A percentile compares a stretch with the other conserved stretches of the same genome.
These are phyloP conservation scores for Boletus coccyginus DNA, from an alignment of 768 basidiomycete species.

Conservation along the genomic window DNA sequence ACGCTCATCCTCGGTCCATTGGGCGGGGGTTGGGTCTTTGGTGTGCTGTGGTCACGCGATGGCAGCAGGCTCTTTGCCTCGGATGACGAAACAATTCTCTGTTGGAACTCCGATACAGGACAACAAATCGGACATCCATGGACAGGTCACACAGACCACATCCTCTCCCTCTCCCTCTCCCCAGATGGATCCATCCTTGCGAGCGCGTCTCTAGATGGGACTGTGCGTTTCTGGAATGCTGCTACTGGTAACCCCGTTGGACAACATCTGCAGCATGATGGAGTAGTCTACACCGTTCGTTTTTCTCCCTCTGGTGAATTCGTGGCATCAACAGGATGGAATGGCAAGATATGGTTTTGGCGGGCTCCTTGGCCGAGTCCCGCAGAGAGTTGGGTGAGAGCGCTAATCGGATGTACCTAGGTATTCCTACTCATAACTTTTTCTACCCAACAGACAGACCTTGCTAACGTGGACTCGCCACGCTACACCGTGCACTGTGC, in stretches of 20 bases:
- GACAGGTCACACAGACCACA: conserved; percentile 10
- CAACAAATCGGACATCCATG: conserved; percentile 2
- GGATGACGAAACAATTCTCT: not conserved
- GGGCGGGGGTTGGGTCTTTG: not conserved
- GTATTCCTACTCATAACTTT: not conserved
- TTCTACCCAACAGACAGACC: not conserved
- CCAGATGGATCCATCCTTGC: conserved; percentile 8
- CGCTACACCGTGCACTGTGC: not conserved
- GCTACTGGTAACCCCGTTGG: not conserved
- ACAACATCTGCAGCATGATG: not conserved
- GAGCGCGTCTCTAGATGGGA: not conserved
- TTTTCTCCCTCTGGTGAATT: conserved; percentile 11
- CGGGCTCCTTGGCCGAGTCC: not conserved
- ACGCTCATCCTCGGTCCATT: not conserved
- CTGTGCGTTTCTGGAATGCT: conserved; percentile 11
- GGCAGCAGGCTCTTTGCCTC: conserved; percentile 4
- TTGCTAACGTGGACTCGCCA: not conserved
- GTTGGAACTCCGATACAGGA: conserved; percentile 5
- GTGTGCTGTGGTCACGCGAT: conserved; percentile 12
- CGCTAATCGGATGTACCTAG: too few species aligned
- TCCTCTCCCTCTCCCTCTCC: not conserved
- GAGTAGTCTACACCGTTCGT: not conserved
- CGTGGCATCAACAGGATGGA: not conserved
- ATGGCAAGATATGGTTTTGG: not conserved
- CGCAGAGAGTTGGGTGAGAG: too few species aligned